Evolutionary conservation across 2,329 filamentous ascomycete genomes (phyloP), one percentile per base, ranked within the genome.

Genomic region (Colletotrichum sp.): DNA sequence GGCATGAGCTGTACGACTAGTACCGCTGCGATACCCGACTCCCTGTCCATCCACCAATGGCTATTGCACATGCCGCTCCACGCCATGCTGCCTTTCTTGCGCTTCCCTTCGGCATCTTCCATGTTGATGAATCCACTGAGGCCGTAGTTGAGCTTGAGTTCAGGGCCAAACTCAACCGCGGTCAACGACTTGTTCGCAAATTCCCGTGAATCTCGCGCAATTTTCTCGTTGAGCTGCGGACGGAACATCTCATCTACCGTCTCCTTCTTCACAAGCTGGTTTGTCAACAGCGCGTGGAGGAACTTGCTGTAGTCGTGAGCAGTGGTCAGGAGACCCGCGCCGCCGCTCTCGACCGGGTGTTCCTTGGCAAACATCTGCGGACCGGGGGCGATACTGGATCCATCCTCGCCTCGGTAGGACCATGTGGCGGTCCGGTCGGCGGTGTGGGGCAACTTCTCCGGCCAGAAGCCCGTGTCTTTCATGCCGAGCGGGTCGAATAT

Each of bases 51-150:
- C 85, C 85, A 86, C 87, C 87, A 89, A 71, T 83, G 83, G 22
- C 83, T 81, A 72, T 88, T 88, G 27, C 79, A 80, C 75, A 85
- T 83, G 39, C 87, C 87, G n/a, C 81, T 81, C 87, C 87, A 89
- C 80, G 83, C 86, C 71, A 89, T 74, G 39, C 86, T 88, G 1
- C 86, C 86, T 77, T 83, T 85, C 63, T 79, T 82, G 49, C 87
- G 81, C 82, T 86, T 87, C 1, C 84, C 85, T 0, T 83, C 82
- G 9, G 85, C 80, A 69, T 88, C 84, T 30, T 82, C 81, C 76
- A 84, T 71, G 69, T 86, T 87, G 61, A 88, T 78, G 32, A 86
- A 78, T 6, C 87, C 87, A 6, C 82, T 82, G 11, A 88, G 78
- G 2, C 86, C 85, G 59, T 85, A 81, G 70, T 85, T 83, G 6